Evolutionary conservation across 176 grass and related monocot species (phyloP), one percentile per base, ranked within the genome.

Genomic region (Bonia amplexicaulis): DNA sequence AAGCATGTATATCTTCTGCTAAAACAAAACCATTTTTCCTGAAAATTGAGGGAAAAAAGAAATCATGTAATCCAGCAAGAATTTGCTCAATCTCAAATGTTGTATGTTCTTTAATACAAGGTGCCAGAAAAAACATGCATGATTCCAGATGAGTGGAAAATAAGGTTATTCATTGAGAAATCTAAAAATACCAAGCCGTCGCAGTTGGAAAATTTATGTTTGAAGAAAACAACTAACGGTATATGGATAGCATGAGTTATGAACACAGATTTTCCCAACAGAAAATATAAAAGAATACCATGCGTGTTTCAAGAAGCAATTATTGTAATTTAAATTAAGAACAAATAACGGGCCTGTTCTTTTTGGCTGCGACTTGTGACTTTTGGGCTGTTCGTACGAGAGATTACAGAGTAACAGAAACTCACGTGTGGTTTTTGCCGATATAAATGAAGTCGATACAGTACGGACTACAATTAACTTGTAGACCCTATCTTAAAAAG

Each of bases 1-100:
- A 80, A 57, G 91, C 89, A 84, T 92, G 88, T 51, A 91, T 42
- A 88, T 98, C 96, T 81, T 94, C 93, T 76, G 86, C 86, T 89
- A 98, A 88, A 73, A 90, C 77, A 89, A 95, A 98, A 71, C 93
- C 96, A 91, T 95, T 98, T 84, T 93, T 94, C 83, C 93, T 97
- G 77, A 60, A 60, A 60, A 60, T 23, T 82, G 17, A 81, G 53
- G 66, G 17, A 26, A 22, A 61, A 51, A 55, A 57, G 23, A 77
- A 59, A 17, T 44, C 78, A 63, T 44, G 8, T 23, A 68, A 84
- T 62, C 17, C 40, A 73, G 16, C 42, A 69, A 46, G 9, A 66
- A 29, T 81, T 77, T 80, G 41, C 42, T 78, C 58, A 48, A 52
- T 47, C 23, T 73, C 58, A 79, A 78, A 27, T 53, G 9, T 2